Evolutionary conservation across 2,329 filamentous ascomycete species (phyloP).

Genomic region (Talaromyces rugulosus): DNA sequence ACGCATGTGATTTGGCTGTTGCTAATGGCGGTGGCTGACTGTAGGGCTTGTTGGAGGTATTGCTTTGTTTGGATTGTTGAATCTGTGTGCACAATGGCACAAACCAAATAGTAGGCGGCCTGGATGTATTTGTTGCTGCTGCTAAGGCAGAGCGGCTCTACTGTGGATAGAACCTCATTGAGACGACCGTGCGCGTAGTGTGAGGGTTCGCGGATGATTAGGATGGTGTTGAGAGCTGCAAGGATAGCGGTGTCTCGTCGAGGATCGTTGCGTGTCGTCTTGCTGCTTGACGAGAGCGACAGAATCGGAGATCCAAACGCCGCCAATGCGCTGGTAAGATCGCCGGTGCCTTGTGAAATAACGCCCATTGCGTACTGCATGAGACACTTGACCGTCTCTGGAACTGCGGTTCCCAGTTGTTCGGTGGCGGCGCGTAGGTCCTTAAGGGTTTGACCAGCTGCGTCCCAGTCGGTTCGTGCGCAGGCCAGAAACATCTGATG

Average conservation of each 20-base stretch:
- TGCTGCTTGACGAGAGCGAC: conserved; percentile 42
- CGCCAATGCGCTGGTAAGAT: conserved; percentile 63
- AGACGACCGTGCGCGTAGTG: conserved; percentile 58
- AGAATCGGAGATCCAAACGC: conserved; percentile 64
- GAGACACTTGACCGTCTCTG: conserved; percentile 48
- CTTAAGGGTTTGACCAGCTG: conserved; percentile 56
- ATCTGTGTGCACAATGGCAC: conserved; percentile 62
- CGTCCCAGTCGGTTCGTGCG: conserved; percentile 65
- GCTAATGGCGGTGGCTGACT: conserved; percentile 61
- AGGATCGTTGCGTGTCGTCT: conserved; percentile 43
- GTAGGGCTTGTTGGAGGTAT: conserved; percentile 69
- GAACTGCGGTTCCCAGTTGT: conserved; percentile 38
- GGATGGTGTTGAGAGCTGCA: conserved; percentile 60
- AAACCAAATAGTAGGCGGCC: conserved; percentile 72
- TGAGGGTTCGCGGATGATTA: conserved; percentile 64
- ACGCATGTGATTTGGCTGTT: conserved; percentile 82
- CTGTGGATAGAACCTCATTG: conserved; percentile 57
- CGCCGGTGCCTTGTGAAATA: conserved; percentile 71
- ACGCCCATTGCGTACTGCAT: conserved; percentile 70
- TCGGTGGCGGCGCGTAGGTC: conserved; percentile 48
- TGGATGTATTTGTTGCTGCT: conserved; percentile 72
- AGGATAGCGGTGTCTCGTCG: conserved; percentile 64
- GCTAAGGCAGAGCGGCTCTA: conserved; percentile 63
- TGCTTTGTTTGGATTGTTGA: conserved; percentile 75
- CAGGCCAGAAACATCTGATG: conserved; percentile 67